Evolutionary conservation across 2,329 filamentous ascomycete genomes (phyloP).

Genomic region (Xylariaceae sp.): DNA sequence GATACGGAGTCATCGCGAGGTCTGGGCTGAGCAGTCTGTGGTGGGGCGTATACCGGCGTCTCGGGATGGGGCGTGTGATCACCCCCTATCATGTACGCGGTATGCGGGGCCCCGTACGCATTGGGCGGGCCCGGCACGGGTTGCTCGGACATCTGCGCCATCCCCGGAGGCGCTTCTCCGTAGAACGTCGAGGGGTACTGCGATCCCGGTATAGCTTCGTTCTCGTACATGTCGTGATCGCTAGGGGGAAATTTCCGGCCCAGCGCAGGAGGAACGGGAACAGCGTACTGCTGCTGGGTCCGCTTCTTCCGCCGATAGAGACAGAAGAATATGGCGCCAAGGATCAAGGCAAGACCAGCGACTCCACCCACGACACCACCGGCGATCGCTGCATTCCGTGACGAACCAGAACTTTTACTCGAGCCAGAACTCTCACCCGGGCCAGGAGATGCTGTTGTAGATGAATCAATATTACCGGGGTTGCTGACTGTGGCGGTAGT

Average conservation of each 20-base stretch:
- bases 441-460: conserved; percentile 9
- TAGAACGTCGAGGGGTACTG: conserved; percentile 29
- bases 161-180: conserved; percentile 28
- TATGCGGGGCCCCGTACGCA: conserved; percentile 14
- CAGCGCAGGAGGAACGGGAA: conserved; percentile 13
- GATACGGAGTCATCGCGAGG: conserved; percentile 17
- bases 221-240: conserved; percentile 21
- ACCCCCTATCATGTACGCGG: conserved; percentile 8
- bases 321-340: conserved; percentile 24
- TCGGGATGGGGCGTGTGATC: conserved; percentile 9
- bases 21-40: conserved; percentile 10
- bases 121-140: conserved; percentile 12
- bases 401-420: conserved; percentile 7
- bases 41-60: conserved; percentile 14
- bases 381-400: conserved; percentile 28
- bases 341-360: conserved; percentile 25
- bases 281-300: conserved; percentile 8
- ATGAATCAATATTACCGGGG: conserved; percentile 13
- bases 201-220: conserved; percentile 26
- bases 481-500: conserved; percentile 23
- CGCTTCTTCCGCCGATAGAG: conserved; percentile 22
- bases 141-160: conserved; percentile 23
- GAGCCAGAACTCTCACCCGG: conserved; percentile 8
- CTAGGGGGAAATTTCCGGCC: conserved; percentile 19
- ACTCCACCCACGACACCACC: conserved; percentile 28